Evolutionary conservation across 2,329 filamentous ascomycete genomes (phyloP).

Genomic region (Helicocarpus griseus): DNA sequence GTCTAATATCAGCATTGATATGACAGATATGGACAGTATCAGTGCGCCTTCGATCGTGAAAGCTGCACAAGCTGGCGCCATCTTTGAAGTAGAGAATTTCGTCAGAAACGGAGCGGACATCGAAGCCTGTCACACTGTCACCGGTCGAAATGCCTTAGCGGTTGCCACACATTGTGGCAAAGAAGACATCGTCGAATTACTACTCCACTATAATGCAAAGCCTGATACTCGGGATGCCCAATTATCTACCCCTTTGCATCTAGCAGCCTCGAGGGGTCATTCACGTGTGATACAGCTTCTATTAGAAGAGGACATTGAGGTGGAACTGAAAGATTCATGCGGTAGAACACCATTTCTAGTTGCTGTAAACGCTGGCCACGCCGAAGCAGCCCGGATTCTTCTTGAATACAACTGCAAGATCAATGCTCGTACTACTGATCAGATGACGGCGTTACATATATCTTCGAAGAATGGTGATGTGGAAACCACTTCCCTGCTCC

Average conservation of each 20-base stretch:
- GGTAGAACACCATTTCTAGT: slow-evolving; percentile 28
- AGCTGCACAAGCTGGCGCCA: slow-evolving; percentile 26
- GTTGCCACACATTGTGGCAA: slow-evolving; percentile 33
- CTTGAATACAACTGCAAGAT: slow-evolving; percentile 22
- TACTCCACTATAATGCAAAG: slow-evolving; percentile 24
- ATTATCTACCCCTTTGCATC: slow-evolving; percentile 23
- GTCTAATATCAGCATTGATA: slow-evolving; percentile 27
- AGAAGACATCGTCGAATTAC: slow-evolving; percentile 24
- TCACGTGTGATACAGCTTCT: slow-evolving; percentile 28
- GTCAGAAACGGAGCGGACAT: slow-evolving; percentile 23
- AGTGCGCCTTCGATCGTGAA: slow-evolving; percentile 26
- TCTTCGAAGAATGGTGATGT: slow-evolving; percentile 28
- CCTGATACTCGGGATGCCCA: slow-evolving; percentile 23
- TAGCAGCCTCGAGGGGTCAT: slow-evolving; percentile 27
- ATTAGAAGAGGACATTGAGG: slow-evolving; percentile 17
- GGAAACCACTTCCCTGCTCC: slow-evolving; percentile 25
- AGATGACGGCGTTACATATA: slow-evolving; percentile 30
- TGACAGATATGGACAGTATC: slow-evolving; percentile 19
- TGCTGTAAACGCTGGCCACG: slow-evolving; percentile 26
- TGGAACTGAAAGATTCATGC: slow-evolving; percentile 23
- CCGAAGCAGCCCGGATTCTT: slow-evolving; percentile 23
- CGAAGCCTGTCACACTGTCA: slow-evolving; percentile 21
- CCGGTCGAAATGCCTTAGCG: slow-evolving; percentile 27
- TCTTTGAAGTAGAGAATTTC: slow-evolving; percentile 25
- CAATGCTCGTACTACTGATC: slow-evolving; percentile 21